Conservation (phyloP, 2,329 filamentous ascomycete genomes). For the Pseudogymnoascus sp. region DNA sequence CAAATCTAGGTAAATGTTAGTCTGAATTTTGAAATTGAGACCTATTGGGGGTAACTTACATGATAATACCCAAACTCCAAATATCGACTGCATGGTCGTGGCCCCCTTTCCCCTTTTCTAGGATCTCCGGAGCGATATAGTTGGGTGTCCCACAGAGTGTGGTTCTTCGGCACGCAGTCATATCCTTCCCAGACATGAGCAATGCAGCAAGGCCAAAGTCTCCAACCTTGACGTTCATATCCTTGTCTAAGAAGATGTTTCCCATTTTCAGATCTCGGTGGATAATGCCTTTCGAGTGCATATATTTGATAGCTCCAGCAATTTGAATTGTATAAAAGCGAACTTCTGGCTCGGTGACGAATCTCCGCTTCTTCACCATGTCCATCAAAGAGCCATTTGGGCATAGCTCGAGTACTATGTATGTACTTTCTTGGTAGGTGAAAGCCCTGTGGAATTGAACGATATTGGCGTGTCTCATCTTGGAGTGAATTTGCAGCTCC, state of each 20-base stretch:
- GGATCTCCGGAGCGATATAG: conserved; percentile 93
- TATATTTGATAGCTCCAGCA: conserved; percentile 93
- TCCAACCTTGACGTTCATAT: conserved; percentile 97
- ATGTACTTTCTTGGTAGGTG: conserved; percentile 79
- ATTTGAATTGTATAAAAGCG: conserved; percentile 91
- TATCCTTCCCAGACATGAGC: conserved; percentile 83
- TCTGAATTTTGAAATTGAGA: conserved; percentile 16
- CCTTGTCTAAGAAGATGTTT: conserved; percentile 86
- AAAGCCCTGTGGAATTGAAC: conserved; percentile 94
- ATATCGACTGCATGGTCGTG: conserved; percentile 98
- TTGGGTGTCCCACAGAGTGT: conserved; percentile 97
- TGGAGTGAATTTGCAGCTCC: conserved; percentile 96
- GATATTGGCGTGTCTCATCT: conserved; percentile 92
- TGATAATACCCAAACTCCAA: conserved; percentile 96
- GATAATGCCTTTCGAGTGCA: conserved; percentile 92
- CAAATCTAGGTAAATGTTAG: conserved; percentile 53
- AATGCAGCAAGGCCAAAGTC: conserved; percentile 94
- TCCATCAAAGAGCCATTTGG: conserved; percentile 95
- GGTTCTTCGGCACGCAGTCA: conserved; percentile 70
- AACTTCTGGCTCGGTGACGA: conserved; percentile 86
- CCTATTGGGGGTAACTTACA: conserved; percentile 43
- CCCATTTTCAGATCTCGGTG: conserved; percentile 97
- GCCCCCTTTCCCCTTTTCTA: conserved; percentile 87
- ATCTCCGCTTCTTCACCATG: conserved; percentile 88
- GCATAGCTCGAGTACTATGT: conserved; percentile 88